Evolutionary conservation across 495 filamentous ascomycete species (phyloP).

Genomic region (Jackrogersella multiformis): DNA sequence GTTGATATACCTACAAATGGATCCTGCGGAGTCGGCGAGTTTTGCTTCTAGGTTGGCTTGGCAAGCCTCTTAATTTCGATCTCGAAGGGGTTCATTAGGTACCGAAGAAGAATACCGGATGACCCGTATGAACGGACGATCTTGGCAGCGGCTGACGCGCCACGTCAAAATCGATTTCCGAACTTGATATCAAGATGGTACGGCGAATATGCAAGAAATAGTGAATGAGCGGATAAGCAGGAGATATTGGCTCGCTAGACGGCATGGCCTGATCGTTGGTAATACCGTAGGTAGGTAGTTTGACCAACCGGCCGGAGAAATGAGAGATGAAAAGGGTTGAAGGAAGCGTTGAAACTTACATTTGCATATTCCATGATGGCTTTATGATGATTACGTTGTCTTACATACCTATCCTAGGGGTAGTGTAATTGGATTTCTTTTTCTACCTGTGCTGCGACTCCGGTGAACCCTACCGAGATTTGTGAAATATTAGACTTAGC

Average conservation of each 20-base stretch:
- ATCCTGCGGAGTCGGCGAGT: constrained; percentile 8
- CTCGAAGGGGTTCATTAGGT: constrained; percentile 9
- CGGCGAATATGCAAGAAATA: constrained; percentile 18
- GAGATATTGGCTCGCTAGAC: not conserved
- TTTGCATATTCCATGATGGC: constrained; percentile 11
- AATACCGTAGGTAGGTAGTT: no score
- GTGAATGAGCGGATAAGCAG: not conserved
- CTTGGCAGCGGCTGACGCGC: constrained; percentile 33
- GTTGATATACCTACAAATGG: not conserved
- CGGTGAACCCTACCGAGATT: constrained; percentile 20
- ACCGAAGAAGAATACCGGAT: constrained; percentile 23
- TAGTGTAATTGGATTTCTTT: no score
- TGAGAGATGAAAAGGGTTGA: not conserved
- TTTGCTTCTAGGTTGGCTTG: constrained; percentile 15
- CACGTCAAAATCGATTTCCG: constrained; percentile 19
- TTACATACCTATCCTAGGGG: no score
- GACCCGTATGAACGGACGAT: constrained; percentile 20
- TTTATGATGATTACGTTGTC: not conserved
- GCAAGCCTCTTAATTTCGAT: constrained; percentile 30
- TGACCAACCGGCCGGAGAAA: not conserved
- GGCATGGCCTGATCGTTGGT: not conserved
- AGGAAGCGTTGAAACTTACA: constrained; percentile 5
- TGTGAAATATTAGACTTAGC: not conserved
- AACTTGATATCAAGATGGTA: constrained; percentile 13
- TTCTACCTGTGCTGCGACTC: not conserved